Percentiles rank a stretch among this genome's conserved stretches.
Conservation (phyloP, 73 alveolate genomes). For the Uronychia setigera region DNA sequence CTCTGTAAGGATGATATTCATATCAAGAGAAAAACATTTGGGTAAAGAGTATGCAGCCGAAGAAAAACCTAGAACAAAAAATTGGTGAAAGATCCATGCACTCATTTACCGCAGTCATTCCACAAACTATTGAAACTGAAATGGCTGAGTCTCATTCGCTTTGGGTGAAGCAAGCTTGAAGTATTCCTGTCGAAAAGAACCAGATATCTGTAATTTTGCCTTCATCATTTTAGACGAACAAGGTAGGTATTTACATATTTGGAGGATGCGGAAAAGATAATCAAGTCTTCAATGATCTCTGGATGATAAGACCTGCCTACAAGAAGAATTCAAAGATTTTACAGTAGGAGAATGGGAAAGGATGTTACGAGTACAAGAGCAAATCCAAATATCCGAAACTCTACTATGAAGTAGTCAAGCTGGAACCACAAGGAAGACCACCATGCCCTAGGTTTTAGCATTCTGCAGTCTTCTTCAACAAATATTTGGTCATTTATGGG, state of each 20-base stretch:
- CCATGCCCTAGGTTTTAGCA: constrained; percentile 26
- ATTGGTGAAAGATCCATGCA: constrained; percentile 15
- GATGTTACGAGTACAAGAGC: neutral
- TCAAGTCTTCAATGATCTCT: constrained; percentile 15
- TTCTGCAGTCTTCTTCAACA: constrained; percentile 7
- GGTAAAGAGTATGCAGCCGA: neutral
- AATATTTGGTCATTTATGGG: constrained; percentile 18
- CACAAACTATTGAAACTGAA: neutral
- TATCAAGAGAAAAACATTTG: neutral
- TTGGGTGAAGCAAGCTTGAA: constrained; percentile 7
- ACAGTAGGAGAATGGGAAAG: neutral
- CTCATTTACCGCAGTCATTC: constrained; percentile 24
- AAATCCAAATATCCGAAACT: neutral
- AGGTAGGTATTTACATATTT: constrained; percentile 34
- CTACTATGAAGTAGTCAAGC: constrained; percentile 4
- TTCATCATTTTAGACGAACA: constrained; percentile 2
- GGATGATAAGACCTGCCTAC: constrained; percentile 10
- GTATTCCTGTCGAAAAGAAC: neutral
- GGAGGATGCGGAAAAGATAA: constrained; percentile 19
- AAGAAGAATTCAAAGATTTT: neutral
- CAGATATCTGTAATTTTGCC: neutral
- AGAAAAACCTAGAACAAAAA: neutral
- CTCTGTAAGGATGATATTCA: neutral
- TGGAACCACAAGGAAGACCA: constrained; percentile 17
- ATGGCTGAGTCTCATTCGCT: neutral